Evolutionary conservation across 1,139 yeast species (phyloP), one percentile per base, ranked within the genome.

Genomic region (Suhomyces maxii): DNA sequence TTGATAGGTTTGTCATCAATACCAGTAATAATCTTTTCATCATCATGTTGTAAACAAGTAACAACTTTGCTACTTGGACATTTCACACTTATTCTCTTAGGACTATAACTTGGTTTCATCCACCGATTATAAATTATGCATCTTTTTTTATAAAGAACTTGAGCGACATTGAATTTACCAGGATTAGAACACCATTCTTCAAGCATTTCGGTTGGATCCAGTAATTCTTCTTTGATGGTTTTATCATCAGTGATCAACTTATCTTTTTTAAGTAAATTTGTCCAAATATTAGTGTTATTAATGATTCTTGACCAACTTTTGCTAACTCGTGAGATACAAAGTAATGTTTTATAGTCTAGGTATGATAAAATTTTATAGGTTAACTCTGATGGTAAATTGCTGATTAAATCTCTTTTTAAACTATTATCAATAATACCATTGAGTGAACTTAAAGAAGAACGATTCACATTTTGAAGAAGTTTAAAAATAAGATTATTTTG

Each of bases 1-100:
- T 89, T 83, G 51, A 93, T 89, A 57, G 83, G 80, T 54, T 82
- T 82, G 56, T 89, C 97, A 28, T 28, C 98, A 1, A 95, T 91
- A 32, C 97, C 97, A 3, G 97, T 90, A 48, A 93, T 86, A 44
- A 93, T 88, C 59, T 85, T 86, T 50, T 90, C 95, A 42, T 87
- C 91, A 63, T 91, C 98, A 63, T 90, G 90, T 63, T 91, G 97
- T 50, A 93, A 73, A 60, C 98, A 95, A 0, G 99, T 93, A 2
- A 95, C 95, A 9, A 91, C 96, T 56, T 86, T 86, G 30, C 82
- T 76, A 38, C 90, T 89, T 56, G 84, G 88, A 40, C 69, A 71
- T n/a, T 51, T 53, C 12, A 95, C 95, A 36, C 89, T 81, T 25
- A 85, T 79, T 50, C 87, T 78, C 46, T 76, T 77, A 1, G 98